Conservation (phyloP, 768 basidiomycete genomes). For the Glaciozyma martinii region DNA sequence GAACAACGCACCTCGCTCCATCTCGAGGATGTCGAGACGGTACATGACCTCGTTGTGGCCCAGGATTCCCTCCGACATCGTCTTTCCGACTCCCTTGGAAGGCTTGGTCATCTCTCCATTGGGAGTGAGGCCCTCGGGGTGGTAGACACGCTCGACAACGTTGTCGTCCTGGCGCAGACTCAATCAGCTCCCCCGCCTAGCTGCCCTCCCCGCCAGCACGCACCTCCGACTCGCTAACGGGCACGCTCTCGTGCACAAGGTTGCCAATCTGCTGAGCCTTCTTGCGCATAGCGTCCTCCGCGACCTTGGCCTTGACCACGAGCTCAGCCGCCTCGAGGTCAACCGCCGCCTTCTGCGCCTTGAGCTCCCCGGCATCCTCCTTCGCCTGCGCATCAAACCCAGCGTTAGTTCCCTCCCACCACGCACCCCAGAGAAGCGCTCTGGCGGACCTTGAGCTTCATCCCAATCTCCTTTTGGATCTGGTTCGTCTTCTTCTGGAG, state of each 20-base stretch:
- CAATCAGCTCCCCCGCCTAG: background rate
- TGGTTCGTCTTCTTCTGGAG: conserved; percentile 75
- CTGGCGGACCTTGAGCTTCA: conserved; percentile 71
- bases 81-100: conserved; percentile 20
- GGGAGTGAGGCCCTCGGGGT: conserved; percentile 64
- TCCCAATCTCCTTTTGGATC: conserved; percentile 86
- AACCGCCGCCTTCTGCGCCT: conserved; percentile 71
- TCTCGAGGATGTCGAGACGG: conserved; percentile 88
- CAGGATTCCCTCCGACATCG: conserved; percentile 59
- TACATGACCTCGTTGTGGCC: conserved; percentile 97
- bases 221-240: conserved; percentile 82
- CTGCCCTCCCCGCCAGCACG: conserved; percentile 25
- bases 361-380: conserved; percentile 76
- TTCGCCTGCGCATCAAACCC: conserved; percentile 56
- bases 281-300: conserved; percentile 65
- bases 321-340: conserved; percentile 70
- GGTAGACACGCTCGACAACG: conserved; percentile 66
- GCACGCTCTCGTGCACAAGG: conserved; percentile 76
- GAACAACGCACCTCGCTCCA: conserved; percentile 67
- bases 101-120: conserved; percentile 49
- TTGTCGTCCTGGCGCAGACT: conserved; percentile 75
- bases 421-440: background rate
- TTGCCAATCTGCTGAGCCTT: conserved; percentile 81
- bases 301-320: conserved; percentile 66
- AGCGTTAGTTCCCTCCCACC: background rate